phyloP scores from a whole-genome alignment of 1,139 yeast genomes.

The Meyerozyma smithsonii region DNA sequence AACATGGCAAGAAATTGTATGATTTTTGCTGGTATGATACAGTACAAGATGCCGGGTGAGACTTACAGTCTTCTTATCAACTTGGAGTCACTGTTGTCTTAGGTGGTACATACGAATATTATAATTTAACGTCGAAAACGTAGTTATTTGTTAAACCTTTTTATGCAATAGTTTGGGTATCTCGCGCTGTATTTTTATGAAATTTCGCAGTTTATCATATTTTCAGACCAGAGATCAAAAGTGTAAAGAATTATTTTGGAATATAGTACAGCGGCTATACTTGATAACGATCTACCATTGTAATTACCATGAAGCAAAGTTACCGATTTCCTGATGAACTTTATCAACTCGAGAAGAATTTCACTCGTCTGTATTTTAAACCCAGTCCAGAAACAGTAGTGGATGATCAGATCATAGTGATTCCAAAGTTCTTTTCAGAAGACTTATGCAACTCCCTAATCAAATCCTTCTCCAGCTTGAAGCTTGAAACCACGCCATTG shows the following conservation, averaged over 20 bases:
- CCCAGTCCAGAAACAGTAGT: slow-evolving; percentile 30
- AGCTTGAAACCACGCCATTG: slow-evolving; percentile 46
- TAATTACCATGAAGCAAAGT: neutral
- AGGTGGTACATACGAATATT: neutral
- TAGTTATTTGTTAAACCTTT: no score
- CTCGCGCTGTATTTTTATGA: neutral
- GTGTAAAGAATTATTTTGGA: no score
- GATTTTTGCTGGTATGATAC: slow-evolving; percentile 94
- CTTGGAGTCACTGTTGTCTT: slow-evolving; percentile 52
- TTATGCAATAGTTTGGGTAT: neutral
- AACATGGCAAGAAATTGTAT: slow-evolving; percentile 79
- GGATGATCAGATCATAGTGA: slow-evolving; percentile 43
- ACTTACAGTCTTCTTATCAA: slow-evolving; percentile 71
- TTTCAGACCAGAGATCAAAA: no score
- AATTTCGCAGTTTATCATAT: neutral
- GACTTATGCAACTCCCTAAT: slow-evolving; percentile 44
- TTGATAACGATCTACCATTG: no score
- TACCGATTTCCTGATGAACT: neutral
- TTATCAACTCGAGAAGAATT: neutral
- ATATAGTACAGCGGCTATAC: neutral
- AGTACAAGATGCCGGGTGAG: slow-evolving; percentile 92
- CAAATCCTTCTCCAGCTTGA: slow-evolving; percentile 27
- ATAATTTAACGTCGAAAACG: no score
- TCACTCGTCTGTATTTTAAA: slow-evolving; percentile 19
- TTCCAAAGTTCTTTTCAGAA: slow-evolving; percentile 39